Evolutionary conservation across 1,284 basidiomycete genomes (phyloP).

Genomic region (Ganoderma lucidum): DNA sequence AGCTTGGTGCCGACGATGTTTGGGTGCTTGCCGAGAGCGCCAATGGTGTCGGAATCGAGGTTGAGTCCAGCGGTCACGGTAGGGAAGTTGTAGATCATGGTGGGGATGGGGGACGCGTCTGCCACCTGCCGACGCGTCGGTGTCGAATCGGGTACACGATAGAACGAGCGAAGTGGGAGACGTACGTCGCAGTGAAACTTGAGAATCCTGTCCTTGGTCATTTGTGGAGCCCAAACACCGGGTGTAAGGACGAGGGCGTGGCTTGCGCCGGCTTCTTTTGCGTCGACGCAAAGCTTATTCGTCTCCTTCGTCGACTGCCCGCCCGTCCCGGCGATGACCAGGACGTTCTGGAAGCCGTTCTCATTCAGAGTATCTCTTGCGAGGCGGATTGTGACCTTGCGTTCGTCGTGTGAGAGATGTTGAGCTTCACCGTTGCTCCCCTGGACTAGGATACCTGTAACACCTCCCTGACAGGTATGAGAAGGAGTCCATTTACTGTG

Average conservation of each 20-base stretch:
- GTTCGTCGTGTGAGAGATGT: constrained; percentile 77
- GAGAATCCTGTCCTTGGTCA: constrained; percentile 68
- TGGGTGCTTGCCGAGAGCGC: constrained; percentile 77
- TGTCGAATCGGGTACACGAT: not conserved
- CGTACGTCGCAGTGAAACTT: constrained; percentile 68
- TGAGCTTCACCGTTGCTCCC: constrained; percentile 84
- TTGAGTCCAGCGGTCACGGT: constrained; percentile 85
- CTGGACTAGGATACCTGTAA: constrained; percentile 79
- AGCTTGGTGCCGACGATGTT: constrained; percentile 92
- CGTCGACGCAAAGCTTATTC: constrained; percentile 80
- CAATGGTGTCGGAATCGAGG: constrained; percentile 85
- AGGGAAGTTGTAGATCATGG: constrained; percentile 94
- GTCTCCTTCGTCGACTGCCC: constrained; percentile 85
- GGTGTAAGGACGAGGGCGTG: constrained; percentile 81
- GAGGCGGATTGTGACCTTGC: constrained; percentile 67
- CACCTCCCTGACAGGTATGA: constrained; percentile 56
- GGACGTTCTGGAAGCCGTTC: constrained; percentile 70
- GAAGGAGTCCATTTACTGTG: not conserved
- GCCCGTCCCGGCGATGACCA: constrained; percentile 89
- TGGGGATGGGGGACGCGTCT: constrained; percentile 82
- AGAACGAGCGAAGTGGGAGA: not conserved
- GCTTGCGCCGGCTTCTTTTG: constrained; percentile 82
- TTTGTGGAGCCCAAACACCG: constrained; percentile 69
- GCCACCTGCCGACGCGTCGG: constrained; percentile 64
- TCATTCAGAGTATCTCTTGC: constrained; percentile 80